Conservation (phyloP, 768 basidiomycete genomes). For the Auriscalpium microsporum region DNA sequence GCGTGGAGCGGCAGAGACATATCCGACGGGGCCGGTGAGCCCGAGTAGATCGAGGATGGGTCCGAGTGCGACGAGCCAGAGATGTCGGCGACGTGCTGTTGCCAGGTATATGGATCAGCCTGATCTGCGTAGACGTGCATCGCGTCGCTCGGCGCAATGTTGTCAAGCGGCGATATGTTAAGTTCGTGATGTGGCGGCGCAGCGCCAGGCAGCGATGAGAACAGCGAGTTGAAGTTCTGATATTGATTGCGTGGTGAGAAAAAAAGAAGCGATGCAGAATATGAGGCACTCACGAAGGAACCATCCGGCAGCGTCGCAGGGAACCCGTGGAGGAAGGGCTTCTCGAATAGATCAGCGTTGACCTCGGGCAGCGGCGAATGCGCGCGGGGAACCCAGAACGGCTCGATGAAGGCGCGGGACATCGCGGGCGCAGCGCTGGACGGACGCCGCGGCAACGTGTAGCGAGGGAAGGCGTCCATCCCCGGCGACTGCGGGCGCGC, state of each 20-base stretch:
- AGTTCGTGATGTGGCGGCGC: conserved; percentile 2
- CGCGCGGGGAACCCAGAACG: conserved; percentile 6
- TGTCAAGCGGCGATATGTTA: conserved; percentile 14
- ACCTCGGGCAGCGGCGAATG: conserved; percentile 14
- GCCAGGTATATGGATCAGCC: background rate
- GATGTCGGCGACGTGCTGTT: background rate
- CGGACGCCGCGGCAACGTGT: conserved; percentile 15
- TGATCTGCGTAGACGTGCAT: background rate
- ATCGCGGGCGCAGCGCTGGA: conserved; percentile 11
- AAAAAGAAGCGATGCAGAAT: background rate
- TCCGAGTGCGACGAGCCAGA: conserved; percentile 3
- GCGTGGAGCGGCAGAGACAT: conserved; percentile 12
- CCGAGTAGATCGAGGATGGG: conserved; percentile 13
- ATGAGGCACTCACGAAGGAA: conserved; percentile 9
- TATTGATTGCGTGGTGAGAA: background rate
- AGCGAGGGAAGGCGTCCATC: conserved; percentile 2
- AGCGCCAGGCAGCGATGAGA: conserved; percentile 6
- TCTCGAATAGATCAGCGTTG: conserved; percentile 8
- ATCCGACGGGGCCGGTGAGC: conserved; percentile 13
- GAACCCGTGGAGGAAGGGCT: conserved; percentile 10
- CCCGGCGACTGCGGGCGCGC: conserved; percentile 8
- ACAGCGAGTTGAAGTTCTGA: conserved; percentile 11
- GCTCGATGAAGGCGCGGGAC: conserved; percentile 9
- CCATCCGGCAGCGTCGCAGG: conserved; percentile 6
- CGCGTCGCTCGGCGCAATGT: background rate